Evolutionary conservation across 768 basidiomycete species (phyloP).

Genomic region (Fomitopsis pulvina): DNA sequence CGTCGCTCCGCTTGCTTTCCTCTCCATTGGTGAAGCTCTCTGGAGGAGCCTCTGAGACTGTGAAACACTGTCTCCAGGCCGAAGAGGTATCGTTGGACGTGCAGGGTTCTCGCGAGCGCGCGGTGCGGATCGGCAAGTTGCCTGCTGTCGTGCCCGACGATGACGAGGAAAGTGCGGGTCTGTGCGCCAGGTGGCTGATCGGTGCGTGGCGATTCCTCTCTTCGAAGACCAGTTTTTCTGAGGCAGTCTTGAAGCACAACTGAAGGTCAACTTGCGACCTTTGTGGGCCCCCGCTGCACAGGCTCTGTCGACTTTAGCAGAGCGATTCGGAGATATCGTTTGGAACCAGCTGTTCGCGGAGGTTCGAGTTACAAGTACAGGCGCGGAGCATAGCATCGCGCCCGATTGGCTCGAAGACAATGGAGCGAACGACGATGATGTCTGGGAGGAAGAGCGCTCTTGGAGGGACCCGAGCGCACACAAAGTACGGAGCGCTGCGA

Average conservation of each 20-base stretch:
- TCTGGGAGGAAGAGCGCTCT: conserved; percentile 63
- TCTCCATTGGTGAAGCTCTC: conserved; percentile 41
- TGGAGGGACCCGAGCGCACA: conserved; percentile 76
- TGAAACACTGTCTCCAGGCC: conserved; percentile 66
- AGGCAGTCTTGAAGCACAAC: conserved; percentile 48
- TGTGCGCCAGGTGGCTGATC: conserved; percentile 67
- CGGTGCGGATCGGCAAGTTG: conserved; percentile 69
- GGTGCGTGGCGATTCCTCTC: conserved; percentile 38
- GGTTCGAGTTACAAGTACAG: conserved; percentile 31
- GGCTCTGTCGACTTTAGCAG: conserved; percentile 48
- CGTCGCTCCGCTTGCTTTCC: conserved; percentile 56
- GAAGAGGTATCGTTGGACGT: conserved; percentile 78
- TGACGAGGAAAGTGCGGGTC: conserved; percentile 53
- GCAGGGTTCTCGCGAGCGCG: conserved; percentile 78
- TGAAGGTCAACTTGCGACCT: conserved; percentile 91
- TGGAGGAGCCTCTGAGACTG: conserved; percentile 41
- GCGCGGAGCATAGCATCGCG: background rate
- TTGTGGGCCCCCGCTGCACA: conserved; percentile 79
- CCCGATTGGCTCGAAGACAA: conserved; percentile 24
- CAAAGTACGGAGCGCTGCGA: conserved; percentile 43
- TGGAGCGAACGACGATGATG: conserved; percentile 17
- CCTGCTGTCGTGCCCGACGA: conserved; percentile 52
- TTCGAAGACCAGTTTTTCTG: no score
- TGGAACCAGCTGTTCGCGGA: conserved; percentile 71
- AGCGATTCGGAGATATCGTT: conserved; percentile 58